A percentile compares a stretch with the other conserved stretches of the same genome.
These are phyloP conservation scores for Termitomyces sp. DNA, from an alignment of 768 basidiomycete genomes.

Conservation along the genomic window DNA sequence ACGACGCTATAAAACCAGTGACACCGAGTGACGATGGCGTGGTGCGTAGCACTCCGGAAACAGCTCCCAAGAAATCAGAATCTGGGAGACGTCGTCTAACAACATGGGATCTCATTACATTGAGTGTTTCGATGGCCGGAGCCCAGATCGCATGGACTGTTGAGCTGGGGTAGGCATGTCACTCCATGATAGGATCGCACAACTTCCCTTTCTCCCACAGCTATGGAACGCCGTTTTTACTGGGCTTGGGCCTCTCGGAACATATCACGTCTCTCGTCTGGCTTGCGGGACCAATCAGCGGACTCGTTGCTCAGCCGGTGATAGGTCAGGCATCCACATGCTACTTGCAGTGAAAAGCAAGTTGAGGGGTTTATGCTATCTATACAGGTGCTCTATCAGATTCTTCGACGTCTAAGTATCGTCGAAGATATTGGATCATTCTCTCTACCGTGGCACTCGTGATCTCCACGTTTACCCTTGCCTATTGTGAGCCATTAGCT, in stretches of 20 bases:
- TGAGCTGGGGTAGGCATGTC: slow-evolving; percentile 73
- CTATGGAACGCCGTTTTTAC: slow-evolving; percentile 92
- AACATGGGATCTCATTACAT: slow-evolving; percentile 73
- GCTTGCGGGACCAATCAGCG: slow-evolving; percentile 93
- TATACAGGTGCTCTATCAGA: slow-evolving; percentile 88
- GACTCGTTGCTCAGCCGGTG: slow-evolving; percentile 93
- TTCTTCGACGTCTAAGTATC: slow-evolving; percentile 84
- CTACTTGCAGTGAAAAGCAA: slow-evolving; percentile 7
- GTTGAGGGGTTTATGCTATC: slow-evolving; percentile 26
- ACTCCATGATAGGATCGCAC: neutral
- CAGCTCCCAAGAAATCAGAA: slow-evolving; percentile 15
- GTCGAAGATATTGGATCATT: slow-evolving; percentile 91
- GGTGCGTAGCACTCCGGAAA: slow-evolving; percentile 9
- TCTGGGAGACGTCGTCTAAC: slow-evolving; percentile 33
- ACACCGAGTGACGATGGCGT: slow-evolving; percentile 10
- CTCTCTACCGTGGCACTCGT: slow-evolving; percentile 80
- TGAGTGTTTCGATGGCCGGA: slow-evolving; percentile 91
- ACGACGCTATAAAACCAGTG: neutral
- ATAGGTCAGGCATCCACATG: slow-evolving; percentile 56
- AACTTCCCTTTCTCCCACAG: slow-evolving; percentile 35
- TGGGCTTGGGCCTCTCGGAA: slow-evolving; percentile 67
- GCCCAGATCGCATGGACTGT: slow-evolving; percentile 96
- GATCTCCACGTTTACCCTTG: slow-evolving; percentile 71
- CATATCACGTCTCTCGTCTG: slow-evolving; percentile 92
- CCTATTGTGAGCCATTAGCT: slow-evolving; percentile 76